Evolutionary conservation across 1,284 basidiomycete species (phyloP), one percentile per base, ranked within the genome.

Genomic region (Chalciporus sp.): DNA sequence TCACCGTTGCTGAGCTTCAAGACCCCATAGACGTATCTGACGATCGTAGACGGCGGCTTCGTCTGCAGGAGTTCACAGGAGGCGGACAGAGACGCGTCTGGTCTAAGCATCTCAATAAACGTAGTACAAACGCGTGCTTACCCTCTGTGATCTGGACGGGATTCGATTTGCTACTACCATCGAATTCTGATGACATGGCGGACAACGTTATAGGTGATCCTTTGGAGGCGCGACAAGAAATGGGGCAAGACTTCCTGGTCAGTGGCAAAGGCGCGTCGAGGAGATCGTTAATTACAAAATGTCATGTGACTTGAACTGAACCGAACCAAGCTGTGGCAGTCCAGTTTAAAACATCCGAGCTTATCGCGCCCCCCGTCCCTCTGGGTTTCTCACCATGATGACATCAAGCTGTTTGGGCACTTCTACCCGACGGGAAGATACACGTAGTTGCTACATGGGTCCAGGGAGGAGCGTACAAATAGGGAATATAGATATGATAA

Each of bases 1-100:
- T 63, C 58, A 94, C 94, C 88, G 83, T 73, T 96, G 94, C 72
- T 99, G 96, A 27, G 97, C 96, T 71, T 98, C 96, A 28, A 98
- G 82, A 42, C 97, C 96, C 96, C 96, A 99, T 57, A 98, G 76
- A 27, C 97, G 85, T 76, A 99, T 98, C 74, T 98, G 96, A 39
- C 96, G 88, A 74, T 98, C 96, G 71, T 99, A 98, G 28, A 98
- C 74, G 6, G 89, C 89, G 16, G 89, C 92, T 69, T 94, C 90
- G 72, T 90, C 90, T 88, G 59, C 52, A 40, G 40, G 39, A 29
- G 35, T 51, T 16, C 42, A 35, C 12, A 46, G 43, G 28, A 33
- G 31, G 40, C 16, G 42, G 12, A 23, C 28, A 16, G 33, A n/a
- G 51, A 51, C 42, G 42, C 35, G 50, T 49, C 43, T 45, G 35